Percentiles rank a stretch among this genome's conserved stretches.
Evolutionary conservation across 306 rosid species (phyloP).

Genomic region (Quercus engelmannii): DNA sequence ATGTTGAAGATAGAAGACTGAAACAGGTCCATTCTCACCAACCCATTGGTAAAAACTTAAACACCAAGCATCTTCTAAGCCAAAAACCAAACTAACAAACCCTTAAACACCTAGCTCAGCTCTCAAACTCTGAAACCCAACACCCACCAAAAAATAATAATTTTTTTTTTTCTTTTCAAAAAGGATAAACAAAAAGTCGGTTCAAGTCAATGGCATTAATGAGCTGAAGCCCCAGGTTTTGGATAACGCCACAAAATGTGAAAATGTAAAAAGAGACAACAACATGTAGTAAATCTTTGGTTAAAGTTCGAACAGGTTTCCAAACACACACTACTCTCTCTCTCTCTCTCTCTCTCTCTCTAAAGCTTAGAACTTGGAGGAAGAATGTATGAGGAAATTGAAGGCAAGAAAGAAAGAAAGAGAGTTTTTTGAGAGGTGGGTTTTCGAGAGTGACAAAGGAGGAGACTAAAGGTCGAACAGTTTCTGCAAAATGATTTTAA

Average conservation of each 20-base stretch:
- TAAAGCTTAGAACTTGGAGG: not conserved
- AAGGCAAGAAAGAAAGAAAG: constrained; percentile 18
- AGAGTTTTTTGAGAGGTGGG: constrained; percentile 30
- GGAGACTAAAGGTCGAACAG: constrained; percentile 32
- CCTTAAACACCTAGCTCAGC: constrained; percentile 30
- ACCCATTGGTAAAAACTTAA: constrained; percentile 59
- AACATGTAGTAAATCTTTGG: constrained; percentile 10
- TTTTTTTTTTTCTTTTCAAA: not conserved
- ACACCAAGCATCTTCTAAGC: constrained; percentile 56
- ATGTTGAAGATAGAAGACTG: constrained; percentile 52
- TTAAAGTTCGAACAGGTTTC: constrained; percentile 1
- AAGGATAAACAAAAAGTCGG: not conserved
- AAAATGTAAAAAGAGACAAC: constrained; percentile 14
- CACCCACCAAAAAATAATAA: constrained; percentile 10
- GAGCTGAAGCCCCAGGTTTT: constrained; percentile 24
- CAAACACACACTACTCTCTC: not conserved
- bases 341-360: not conserved
- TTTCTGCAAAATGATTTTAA: constrained; percentile 30
- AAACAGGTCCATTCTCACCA: constrained; percentile 57
- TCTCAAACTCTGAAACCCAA: constrained; percentile 19
- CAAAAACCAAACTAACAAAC: constrained; percentile 23
- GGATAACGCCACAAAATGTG: constrained; percentile 20
- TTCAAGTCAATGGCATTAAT: constrained; percentile 44
- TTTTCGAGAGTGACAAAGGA: not conserved
- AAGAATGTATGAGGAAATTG: constrained; percentile 25